A percentile compares a stretch with the other conserved stretches of the same genome.
Conservation (phyloP, 1,139 yeast species). For the Candida freyschussii region DNA sequence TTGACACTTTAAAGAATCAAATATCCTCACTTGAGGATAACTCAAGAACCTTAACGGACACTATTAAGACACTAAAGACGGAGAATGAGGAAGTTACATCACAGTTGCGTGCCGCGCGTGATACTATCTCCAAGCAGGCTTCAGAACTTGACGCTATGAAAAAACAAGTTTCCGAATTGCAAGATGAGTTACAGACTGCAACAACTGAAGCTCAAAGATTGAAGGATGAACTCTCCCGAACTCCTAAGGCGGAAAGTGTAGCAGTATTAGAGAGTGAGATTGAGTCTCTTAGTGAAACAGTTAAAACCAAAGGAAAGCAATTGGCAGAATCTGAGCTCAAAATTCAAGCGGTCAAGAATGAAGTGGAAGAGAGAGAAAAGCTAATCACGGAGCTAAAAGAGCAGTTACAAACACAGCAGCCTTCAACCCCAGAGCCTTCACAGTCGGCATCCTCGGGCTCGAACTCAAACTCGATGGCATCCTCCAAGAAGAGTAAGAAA, state of each 20-base stretch:
- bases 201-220: conserved; percentile 1
- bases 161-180: no score
- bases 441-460: conserved; percentile 1
- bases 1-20: no score
- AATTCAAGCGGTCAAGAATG: conserved; percentile 2
- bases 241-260: background rate
- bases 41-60: no score
- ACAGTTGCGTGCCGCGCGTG: no score
- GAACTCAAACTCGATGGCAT: conserved; percentile 1
- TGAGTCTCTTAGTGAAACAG: background rate
- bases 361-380: conserved; percentile 8
- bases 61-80: conserved; percentile 4
- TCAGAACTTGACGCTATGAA: no score
- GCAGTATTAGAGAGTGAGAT: background rate
- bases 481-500: conserved; percentile 18
- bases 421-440: conserved; percentile 1
- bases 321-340: conserved; percentile 1
- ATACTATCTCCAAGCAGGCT: no score
- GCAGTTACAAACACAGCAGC: background rate
- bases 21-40: no score
- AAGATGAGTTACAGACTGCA: background rate
- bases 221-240: conserved; percentile 3
- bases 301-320: background rate
- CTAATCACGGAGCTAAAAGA: conserved; percentile 2
- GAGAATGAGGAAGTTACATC: conserved; percentile 9